A percentile compares a stretch with the other conserved stretches of the same genome.
phyloP scores from a whole-genome alignment of 768 basidiomycete species.

The Trametes meyenii region DNA sequence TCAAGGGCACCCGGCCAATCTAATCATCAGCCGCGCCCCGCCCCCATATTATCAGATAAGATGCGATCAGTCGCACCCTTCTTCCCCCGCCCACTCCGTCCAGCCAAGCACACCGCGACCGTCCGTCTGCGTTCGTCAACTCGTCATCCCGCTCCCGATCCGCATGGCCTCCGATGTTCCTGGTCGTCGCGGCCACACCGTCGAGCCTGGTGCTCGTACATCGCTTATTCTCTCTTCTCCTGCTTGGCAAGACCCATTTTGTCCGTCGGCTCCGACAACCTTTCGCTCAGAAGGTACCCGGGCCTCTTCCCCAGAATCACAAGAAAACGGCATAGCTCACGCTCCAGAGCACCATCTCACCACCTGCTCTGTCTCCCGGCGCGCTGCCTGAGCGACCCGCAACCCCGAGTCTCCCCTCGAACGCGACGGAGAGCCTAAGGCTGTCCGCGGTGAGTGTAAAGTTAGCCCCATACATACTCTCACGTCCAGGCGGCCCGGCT shows the following conservation, averaged over 20 bases:
- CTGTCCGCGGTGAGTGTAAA: conserved; percentile 9
- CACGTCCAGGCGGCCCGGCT: conserved; percentile 20
- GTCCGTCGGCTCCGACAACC: conserved; percentile 14
- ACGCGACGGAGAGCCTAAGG: not conserved
- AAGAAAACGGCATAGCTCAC: not conserved
- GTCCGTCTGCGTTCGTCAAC: not conserved
- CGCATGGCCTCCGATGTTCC: conserved; percentile 10
- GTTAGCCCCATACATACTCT: conserved; percentile 8
- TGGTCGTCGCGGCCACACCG: conserved; percentile 5
- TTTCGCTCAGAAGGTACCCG: conserved; percentile 6
- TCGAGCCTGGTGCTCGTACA: not conserved
- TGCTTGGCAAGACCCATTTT: not conserved
- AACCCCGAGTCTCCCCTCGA: not conserved
- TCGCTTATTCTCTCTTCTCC: not conserved
- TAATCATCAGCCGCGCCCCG: conserved; percentile 4
- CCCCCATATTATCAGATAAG: conserved; percentile 24
- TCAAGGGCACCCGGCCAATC: conserved; percentile 4
- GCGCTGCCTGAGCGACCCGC: not conserved
- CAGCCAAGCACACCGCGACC: conserved; percentile 1
- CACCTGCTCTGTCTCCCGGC: not conserved
- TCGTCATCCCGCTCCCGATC: conserved; percentile 1
- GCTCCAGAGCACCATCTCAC: not conserved
- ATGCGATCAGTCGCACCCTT: conserved; percentile 1
- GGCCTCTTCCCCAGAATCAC: conserved; percentile 1
- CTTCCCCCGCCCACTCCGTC: conserved; percentile 1